These are phyloP conservation scores for Kwoniella pini DNA, from an alignment of 768 basidiomycete genomes.

Conservation along the genomic window DNA sequence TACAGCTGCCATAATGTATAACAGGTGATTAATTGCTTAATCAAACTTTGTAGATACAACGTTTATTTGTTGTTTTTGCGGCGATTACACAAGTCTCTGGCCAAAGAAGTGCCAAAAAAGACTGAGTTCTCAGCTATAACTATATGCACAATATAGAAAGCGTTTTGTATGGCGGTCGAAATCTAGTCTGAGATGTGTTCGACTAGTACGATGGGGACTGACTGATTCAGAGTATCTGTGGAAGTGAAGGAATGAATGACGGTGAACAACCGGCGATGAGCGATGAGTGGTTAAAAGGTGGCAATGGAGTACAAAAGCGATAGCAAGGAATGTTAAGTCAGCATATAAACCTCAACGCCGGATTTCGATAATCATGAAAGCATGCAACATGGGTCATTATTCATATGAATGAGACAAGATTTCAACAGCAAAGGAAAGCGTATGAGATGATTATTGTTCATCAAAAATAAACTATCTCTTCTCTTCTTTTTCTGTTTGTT, in stretches of 20 bases:
- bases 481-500: no score
- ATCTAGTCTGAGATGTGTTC: no score
- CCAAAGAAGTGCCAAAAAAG: neutral
- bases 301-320: neutral
- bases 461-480: no score
- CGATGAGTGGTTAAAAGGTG: neutral
- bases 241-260: neutral
- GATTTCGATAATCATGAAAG: neutral
- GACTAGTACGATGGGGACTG: no score
- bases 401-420: no score
- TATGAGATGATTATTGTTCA: no score
- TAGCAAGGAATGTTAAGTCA: neutral
- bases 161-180: no score
- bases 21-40: neutral
- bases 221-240: no score
- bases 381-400: no score
- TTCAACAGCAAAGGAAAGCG: no score
- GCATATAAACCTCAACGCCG: neutral
- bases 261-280: neutral
- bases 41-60: neutral
- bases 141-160: no score
- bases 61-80: neutral
- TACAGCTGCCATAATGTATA: slow-evolving; percentile 36
- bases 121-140: no score
- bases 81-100: neutral